These are phyloP conservation scores for Vitis vinifera DNA, from an alignment of 164 flowering plant species.

Conservation along the genomic window DNA sequence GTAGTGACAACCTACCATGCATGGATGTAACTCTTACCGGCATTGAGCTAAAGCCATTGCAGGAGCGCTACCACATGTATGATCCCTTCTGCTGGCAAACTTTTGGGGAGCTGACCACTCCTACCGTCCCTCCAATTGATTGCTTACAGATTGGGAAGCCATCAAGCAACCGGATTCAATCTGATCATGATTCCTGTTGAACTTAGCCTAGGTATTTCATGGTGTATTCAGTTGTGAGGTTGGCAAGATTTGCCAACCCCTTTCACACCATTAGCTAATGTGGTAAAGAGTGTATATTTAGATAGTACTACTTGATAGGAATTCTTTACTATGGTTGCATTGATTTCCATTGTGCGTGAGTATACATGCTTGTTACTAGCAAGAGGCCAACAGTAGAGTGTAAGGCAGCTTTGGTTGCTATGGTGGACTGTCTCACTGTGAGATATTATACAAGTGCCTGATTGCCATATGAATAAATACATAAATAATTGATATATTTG, in stretches of 20 bases:
- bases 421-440: slow-evolving; percentile 11
- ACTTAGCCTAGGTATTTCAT: slow-evolving; percentile 9
- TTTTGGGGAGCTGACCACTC: slow-evolving; percentile 75
- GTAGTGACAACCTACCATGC: slow-evolving; percentile 70
- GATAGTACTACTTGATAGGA: slow-evolving; percentile 6
- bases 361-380: slow-evolving; percentile 14
- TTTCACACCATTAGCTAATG: slow-evolving; percentile 34
- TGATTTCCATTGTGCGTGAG: slow-evolving; percentile 9
- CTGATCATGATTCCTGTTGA: slow-evolving; percentile 68
- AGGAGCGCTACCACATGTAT: slow-evolving; percentile 48
- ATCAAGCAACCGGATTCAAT: slow-evolving; percentile 58
- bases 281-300: slow-evolving; percentile 22
- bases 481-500: too few species aligned
- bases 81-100: slow-evolving; percentile 92
- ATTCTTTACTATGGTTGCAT: slow-evolving; percentile 14
- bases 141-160: slow-evolving; percentile 89
- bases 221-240: slow-evolving; percentile 50
- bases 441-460: slow-evolving; percentile 9
- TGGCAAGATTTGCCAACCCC: slow-evolving; percentile 60
- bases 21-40: slow-evolving; percentile 46
- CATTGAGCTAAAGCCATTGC: slow-evolving; percentile 54
- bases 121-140: slow-evolving; percentile 78
- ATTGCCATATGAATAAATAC: not conserved
- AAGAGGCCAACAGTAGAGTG: slow-evolving; percentile 4
- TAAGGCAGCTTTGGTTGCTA: slow-evolving; percentile 7